phyloP scores from a whole-genome alignment of 495 filamentous ascomycete genomes.

The Aspergillus diversus region DNA sequence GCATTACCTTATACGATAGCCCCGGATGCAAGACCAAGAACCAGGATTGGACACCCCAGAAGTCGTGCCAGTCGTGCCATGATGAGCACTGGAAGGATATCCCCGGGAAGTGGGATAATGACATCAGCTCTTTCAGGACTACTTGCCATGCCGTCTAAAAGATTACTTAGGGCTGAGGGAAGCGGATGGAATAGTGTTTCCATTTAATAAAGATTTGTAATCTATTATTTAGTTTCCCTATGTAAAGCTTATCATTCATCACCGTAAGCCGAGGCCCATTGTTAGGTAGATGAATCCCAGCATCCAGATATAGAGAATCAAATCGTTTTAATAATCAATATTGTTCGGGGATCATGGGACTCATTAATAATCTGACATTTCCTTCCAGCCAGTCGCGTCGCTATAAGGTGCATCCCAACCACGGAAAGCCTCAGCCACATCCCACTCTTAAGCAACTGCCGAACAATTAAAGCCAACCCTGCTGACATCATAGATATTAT shows the following conservation, averaged over 20 bases:
- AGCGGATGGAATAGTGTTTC: background rate
- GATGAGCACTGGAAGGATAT: conserved; percentile 5
- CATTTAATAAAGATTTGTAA: background rate
- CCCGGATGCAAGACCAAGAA: conserved; percentile 9
- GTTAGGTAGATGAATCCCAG: background rate
- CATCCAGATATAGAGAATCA: background rate
- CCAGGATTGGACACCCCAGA: background rate
- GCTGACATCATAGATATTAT: conserved; percentile 4
- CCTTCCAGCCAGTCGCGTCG: background rate
- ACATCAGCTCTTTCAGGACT: conserved; percentile 1
- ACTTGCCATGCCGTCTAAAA: conserved; percentile 1
- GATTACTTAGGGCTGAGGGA: background rate
- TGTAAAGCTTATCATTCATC: no score
- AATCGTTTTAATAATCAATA: background rate
- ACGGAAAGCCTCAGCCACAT: conserved; percentile 2
- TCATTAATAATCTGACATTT: background rate
- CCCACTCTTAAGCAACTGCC: background rate
- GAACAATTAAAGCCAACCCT: background rate
- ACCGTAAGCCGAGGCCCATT: background rate
- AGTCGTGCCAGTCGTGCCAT: conserved; percentile 1
- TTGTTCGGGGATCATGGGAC: background rate
- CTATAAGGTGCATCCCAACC: background rate
- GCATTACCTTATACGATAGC: conserved; percentile 9
- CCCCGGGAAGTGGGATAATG: conserved; percentile 1
- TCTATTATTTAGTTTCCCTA: background rate